Base-by-base conservation (phyloP, 1,284 basidiomycete genomes). In the Ganoderma lingzhi region DNA sequence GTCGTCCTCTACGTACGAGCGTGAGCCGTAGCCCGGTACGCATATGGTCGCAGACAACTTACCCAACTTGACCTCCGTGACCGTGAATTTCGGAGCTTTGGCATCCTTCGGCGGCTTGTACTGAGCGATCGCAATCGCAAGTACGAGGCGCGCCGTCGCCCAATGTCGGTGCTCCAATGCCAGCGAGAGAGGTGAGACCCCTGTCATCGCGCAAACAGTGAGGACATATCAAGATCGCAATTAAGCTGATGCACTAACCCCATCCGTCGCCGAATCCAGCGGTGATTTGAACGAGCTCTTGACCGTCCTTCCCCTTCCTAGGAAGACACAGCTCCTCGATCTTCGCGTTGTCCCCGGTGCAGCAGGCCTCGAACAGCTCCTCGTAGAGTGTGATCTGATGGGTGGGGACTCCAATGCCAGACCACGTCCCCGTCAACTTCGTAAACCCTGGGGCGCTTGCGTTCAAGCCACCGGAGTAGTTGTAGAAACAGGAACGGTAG, bases 291-390 rank as follows among this genome's bases (percentile, higher is more conserved):
- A 88, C 78, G 0, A 82, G 82, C 19, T 71, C 71, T 39, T 77
- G 63, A 17, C 76, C 74, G 8, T 59, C 28, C 63, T 74, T 70
- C 28, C 72, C 68, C 14, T 75, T 77, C 45, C 82, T 80, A 6
- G 87, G 85, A 15, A 88, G 78, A 74, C 88, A 90, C 9, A 89
- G 76, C 39, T 82, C 76, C 73, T 86, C 79, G 37, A 90, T 81
- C 69, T 81, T 84, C 23, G 79, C 82, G 63, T 85, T 84, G 71
- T 88, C 82, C 0, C 88, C 88, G 0, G 73, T 73, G 75, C 82
- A 85, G 72, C 85, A 86, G 2, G 87, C 88, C 71, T 88, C 85
- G 71, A 81, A 88, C 0, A 89, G 80, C 68, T 87, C 84, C 65
- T 87, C 83, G 73, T 88, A 88, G 10, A 73, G 70, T 12, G 76